phyloP scores from a whole-genome alignment of 208 protist species.

The Crithidia bombi region DNA sequence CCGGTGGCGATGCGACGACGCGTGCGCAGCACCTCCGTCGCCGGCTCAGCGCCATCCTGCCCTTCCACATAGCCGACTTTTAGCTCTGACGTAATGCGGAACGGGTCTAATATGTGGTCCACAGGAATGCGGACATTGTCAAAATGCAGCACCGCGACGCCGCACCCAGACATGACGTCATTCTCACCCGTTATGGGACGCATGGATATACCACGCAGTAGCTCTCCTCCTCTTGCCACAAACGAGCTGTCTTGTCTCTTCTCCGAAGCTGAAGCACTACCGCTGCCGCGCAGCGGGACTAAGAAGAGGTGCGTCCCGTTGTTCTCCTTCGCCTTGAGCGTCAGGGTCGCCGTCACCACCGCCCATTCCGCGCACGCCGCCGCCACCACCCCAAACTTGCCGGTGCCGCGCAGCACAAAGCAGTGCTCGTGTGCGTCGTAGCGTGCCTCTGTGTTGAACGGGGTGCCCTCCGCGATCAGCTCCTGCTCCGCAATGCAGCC shows the following conservation, averaged over 20 bases:
- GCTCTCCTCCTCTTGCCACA: conserved; percentile 26
- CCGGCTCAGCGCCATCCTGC: conserved; percentile 37
- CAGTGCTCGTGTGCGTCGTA: conserved; percentile 77
- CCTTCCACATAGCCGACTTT: conserved; percentile 49
- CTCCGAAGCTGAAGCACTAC: neutral
- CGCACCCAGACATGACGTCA: conserved; percentile 48
- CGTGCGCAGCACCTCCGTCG: conserved; percentile 58
- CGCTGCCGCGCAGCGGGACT: conserved; percentile 65
- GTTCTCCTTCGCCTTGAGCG: conserved; percentile 77
- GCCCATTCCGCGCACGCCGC: conserved; percentile 80
- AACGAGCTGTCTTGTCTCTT: neutral
- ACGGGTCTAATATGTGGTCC: conserved; percentile 67
- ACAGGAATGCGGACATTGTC: conserved; percentile 66
- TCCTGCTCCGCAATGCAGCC: conserved; percentile 79
- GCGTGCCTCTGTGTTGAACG: conserved; percentile 84
- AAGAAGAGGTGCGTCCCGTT: conserved; percentile 78
- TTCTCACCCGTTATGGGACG: conserved; percentile 59
- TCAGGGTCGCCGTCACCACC: conserved; percentile 82
- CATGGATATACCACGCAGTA: conserved; percentile 52
- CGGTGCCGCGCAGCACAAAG: conserved; percentile 82
- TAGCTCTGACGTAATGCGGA: conserved; percentile 52
- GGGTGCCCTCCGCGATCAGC: conserved; percentile 74
- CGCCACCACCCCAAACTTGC: conserved; percentile 84
- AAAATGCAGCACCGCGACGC: conserved; percentile 79
- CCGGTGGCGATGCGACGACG: conserved; percentile 77